Percentiles rank a stretch among this genome's conserved stretches.
phyloP scores from a whole-genome alignment of 148 eudicot genomes.

The Rhododendron ovatum region DNA sequence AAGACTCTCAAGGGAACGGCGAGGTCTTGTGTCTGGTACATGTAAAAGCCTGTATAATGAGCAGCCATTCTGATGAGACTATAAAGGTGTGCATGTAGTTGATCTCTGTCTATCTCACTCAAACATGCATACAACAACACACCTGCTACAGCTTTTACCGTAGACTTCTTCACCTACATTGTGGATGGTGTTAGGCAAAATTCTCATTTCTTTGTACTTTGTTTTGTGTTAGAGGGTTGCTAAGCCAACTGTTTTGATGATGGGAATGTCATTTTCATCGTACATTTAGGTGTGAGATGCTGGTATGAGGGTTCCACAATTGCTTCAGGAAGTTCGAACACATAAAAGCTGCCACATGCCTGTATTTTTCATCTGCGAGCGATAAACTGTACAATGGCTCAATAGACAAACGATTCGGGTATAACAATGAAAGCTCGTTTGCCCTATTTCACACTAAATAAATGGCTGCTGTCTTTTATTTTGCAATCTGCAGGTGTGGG shows the following conservation, averaged over 20 bases:
- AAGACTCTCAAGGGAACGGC: conserved; percentile 35
- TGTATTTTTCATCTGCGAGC: no score
- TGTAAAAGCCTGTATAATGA: conserved; percentile 31
- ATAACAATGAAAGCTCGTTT: no score
- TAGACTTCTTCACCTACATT: neutral
- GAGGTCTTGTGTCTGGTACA: conserved; percentile 40
- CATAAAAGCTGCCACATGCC: neutral
- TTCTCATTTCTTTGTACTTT: neutral
- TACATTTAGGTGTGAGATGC: conserved; percentile 43
- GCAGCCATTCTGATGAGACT: conserved; percentile 49
- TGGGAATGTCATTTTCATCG: neutral
- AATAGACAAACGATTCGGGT: no score
- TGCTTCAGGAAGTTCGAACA: conserved; percentile 50
- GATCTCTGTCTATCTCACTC: neutral
- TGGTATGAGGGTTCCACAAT: conserved; percentile 30
- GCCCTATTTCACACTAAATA: no score
- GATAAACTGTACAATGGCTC: no score
- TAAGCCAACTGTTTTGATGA: neutral
- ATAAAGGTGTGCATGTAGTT: conserved; percentile 30
- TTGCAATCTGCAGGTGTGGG: no score
- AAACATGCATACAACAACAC: neutral
- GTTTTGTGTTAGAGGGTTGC: neutral
- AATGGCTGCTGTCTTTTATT: no score
- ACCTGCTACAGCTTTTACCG: neutral
- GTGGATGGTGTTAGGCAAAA: neutral